A percentile compares a stretch with the other conserved stretches of the same genome.
Evolutionary conservation across 2,329 filamentous ascomycete genomes (phyloP).

Genomic region (Bipolaris victoriae): DNA sequence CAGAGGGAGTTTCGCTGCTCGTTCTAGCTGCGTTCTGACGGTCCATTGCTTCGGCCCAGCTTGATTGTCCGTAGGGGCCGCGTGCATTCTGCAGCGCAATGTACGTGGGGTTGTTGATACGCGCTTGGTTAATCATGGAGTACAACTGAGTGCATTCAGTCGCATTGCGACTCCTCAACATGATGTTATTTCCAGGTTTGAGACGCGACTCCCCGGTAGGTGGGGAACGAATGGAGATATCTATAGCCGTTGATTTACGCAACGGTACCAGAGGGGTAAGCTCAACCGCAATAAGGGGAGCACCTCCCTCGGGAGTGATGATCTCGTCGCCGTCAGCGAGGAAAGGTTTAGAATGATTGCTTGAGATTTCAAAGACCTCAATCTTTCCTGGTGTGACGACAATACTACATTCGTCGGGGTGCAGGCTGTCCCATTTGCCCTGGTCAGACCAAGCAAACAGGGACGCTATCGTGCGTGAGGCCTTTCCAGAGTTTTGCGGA

Average conservation of each 20-base stretch:
- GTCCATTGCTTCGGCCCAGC: slow-evolving; percentile 60
- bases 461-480: slow-evolving; percentile 63
- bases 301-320: slow-evolving; percentile 44
- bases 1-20: slow-evolving; percentile 47
- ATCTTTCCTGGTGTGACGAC: slow-evolving; percentile 69
- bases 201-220: slow-evolving; percentile 76
- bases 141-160: slow-evolving; percentile 85
- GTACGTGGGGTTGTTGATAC: slow-evolving; percentile 92
- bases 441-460: slow-evolving; percentile 67
- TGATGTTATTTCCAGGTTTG: slow-evolving; percentile 75
- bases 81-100: slow-evolving; percentile 77
- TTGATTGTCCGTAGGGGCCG: slow-evolving; percentile 57
- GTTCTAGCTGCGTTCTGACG: slow-evolving; percentile 55
- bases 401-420: slow-evolving; percentile 68
- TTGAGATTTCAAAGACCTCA: slow-evolving; percentile 65
- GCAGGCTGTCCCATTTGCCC: slow-evolving; percentile 65
- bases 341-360: slow-evolving; percentile 54
- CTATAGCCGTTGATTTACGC: slow-evolving; percentile 86
- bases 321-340: slow-evolving; percentile 50
- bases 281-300: slow-evolving; percentile 73
- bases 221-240: slow-evolving; percentile 91
- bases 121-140: slow-evolving; percentile 81
- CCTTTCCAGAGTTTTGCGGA: slow-evolving; percentile 56
- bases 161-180: slow-evolving; percentile 80
- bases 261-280: slow-evolving; percentile 91